These are phyloP conservation scores for Populus hybrid DNA, from an alignment of 441 rosid species.

Conservation along the genomic window DNA sequence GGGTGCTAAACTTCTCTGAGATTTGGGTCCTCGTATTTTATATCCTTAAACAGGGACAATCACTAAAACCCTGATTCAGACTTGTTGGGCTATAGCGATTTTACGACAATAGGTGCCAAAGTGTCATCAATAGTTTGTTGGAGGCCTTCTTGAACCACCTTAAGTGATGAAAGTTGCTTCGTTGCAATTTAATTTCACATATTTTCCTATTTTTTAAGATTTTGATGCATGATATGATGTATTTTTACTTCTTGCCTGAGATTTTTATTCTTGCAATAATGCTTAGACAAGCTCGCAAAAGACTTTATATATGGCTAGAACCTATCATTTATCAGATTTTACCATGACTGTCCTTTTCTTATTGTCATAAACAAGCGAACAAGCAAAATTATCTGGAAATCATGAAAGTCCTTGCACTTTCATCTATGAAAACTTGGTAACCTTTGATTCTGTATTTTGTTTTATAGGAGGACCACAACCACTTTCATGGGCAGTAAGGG, in stretches of 20 bases:
- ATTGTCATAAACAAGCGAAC: background rate
- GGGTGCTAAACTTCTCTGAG: background rate
- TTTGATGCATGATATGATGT: background rate
- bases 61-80: background rate
- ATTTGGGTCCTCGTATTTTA: background rate
- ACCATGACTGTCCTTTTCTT: background rate
- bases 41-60: background rate
- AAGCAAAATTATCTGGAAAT: background rate
- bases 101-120: background rate
- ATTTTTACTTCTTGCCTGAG: background rate
- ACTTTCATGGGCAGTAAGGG: conserved; percentile 72
- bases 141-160: background rate
- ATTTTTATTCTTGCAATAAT: background rate
- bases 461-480: conserved; percentile 72
- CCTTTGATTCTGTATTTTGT: conserved; percentile 13
- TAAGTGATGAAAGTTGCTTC: background rate
- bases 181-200: background rate
- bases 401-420: background rate
- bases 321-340: background rate
- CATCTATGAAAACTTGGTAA: background rate
- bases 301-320: background rate
- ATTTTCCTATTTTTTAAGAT: background rate
- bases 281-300: background rate
- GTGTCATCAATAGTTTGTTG: too few species aligned
- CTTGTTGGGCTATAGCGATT: background rate